phyloP scores from a whole-genome alignment of 2,329 filamentous ascomycete species.

The Delphinella strobiligena region DNA sequence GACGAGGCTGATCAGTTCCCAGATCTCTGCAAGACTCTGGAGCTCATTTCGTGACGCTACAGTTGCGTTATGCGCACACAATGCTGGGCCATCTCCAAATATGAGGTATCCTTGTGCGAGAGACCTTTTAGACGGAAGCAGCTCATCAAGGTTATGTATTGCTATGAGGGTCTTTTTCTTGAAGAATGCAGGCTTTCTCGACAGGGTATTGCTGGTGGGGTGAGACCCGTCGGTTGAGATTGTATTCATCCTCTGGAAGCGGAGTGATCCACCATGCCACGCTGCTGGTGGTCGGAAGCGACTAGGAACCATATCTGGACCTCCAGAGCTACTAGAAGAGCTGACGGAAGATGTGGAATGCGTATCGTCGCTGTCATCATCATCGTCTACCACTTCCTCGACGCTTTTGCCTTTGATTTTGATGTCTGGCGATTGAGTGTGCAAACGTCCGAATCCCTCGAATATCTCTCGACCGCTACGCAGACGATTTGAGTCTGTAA shows the following conservation, averaged over 20 bases:
- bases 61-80: slow-evolving; percentile 73
- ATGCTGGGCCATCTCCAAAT: slow-evolving; percentile 67
- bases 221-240: slow-evolving; percentile 7
- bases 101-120: slow-evolving; percentile 73
- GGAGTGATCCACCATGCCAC: slow-evolving; percentile 8
- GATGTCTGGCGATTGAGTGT: slow-evolving; percentile 37
- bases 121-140: slow-evolving; percentile 66
- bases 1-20: slow-evolving; percentile 69
- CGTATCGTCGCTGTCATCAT: slow-evolving; percentile 11
- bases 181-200: slow-evolving; percentile 11
- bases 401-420: slow-evolving; percentile 13
- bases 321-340: slow-evolving; percentile 22
- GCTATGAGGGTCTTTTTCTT: slow-evolving; percentile 57
- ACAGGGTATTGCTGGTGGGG: slow-evolving; percentile 9
- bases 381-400: slow-evolving; percentile 6
- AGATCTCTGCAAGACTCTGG: slow-evolving; percentile 64
- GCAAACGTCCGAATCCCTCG: slow-evolving; percentile 51
- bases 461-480: slow-evolving; percentile 41
- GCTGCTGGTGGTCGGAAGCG: slow-evolving; percentile 8
- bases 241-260: slow-evolving; percentile 11
- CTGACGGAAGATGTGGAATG: slow-evolving; percentile 19
- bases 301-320: slow-evolving; percentile 7
- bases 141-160: slow-evolving; percentile 55
- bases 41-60: slow-evolving; percentile 62
- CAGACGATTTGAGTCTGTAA: slow-evolving; percentile 21